Base-by-base conservation (phyloP, 148 eudicot species). In the Arctostaphylos glauca region DNA sequence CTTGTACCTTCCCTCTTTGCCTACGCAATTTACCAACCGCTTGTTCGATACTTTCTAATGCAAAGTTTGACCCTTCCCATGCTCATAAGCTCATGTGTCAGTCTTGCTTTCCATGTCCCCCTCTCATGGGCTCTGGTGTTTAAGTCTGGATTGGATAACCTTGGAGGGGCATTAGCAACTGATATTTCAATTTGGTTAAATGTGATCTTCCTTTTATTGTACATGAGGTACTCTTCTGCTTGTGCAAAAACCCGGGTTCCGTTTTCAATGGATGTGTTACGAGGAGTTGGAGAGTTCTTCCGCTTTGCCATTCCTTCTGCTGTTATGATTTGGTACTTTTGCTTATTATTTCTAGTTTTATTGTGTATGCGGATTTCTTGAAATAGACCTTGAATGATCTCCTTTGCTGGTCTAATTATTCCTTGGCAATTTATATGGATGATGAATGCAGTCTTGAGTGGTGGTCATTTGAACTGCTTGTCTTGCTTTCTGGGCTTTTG, bases 221-320 rank as follows among this genome's bases (percentile, higher is more conserved):
- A 90, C 89, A 90, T 92, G 93, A 89, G 55, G 80, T 94, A 80
- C 82, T 94, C 98, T 52, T 46, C 92, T 5, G 56, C 87, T 0
- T 95, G 98, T 84, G 89, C 77, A 3, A 84, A 88, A 68, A 91
- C 96, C 18, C 92, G 94, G 25, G 88, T 87, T 59, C 93, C 96
- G 18, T 74, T 92, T 66, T 91, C 98, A 23, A 86, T 89, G 89
- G 94, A 91, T 48, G 84, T 95, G 6, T 81, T 94, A 19, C 83
- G 81, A 0, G 96, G 95, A 41, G 86, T 95, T 56, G 80, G 84
- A 53, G 96, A 92, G 81, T 95, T 95, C 78, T 92, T 95, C 60
- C 83, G 90, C 12, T 91, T 91, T 68, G 98, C 98, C 41, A 75
- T 95, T 74, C 98, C 98, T 82, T 95, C 98, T 58, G 96, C 95